Conservation (phyloP, 2,329 filamentous ascomycete genomes). For the Nothomitra cinnamomea region DNA sequence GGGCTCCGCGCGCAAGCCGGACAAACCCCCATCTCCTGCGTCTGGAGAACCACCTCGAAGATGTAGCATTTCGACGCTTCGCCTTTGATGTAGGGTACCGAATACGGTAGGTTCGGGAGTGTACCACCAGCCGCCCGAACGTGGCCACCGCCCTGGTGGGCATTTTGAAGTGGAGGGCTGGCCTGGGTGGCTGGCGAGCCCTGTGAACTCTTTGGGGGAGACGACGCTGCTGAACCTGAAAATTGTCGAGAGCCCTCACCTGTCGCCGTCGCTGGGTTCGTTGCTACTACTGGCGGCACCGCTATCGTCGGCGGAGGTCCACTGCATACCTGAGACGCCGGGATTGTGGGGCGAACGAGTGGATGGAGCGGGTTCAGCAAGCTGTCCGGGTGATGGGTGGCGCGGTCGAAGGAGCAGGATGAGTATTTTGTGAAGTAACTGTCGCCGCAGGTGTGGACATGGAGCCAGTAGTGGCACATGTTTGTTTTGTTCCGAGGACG, state of each 20-base stretch:
- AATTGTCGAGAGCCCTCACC: no score
- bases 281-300: no score
- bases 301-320: no score
- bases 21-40: not conserved
- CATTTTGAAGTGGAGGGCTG: no score
- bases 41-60: not conserved
- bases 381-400: not conserved
- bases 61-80: constrained; percentile 1
- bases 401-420: constrained; percentile 1
- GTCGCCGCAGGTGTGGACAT: not conserved
- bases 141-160: no score
- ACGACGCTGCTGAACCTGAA: not conserved
- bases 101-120: no score
- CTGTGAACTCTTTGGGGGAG: not conserved
- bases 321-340: no score
- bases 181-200: no score
- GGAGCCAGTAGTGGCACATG: not conserved
- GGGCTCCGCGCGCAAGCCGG: not conserved
- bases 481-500: not conserved
- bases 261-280: no score
- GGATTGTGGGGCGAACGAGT: not conserved
- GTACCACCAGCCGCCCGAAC: no score
- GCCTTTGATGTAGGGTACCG: no score
- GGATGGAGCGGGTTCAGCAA: not conserved
- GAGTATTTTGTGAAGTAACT: constrained; percentile 2